Conservation (phyloP, 1,139 yeast species). For the Protomyces pachydermus region DNA sequence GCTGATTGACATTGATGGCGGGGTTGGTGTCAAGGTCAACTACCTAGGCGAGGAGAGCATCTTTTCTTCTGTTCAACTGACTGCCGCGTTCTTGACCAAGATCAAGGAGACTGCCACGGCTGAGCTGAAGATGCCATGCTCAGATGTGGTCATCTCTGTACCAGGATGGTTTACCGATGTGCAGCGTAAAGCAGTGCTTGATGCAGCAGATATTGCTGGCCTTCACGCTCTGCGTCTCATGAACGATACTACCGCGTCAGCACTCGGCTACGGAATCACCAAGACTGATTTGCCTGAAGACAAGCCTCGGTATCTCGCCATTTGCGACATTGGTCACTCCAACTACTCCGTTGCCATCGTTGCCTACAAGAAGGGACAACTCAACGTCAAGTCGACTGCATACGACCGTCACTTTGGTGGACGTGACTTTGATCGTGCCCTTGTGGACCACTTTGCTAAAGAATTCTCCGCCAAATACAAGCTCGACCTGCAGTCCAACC, state of each 20-base stretch:
- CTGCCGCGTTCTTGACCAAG: slow-evolving; percentile 92
- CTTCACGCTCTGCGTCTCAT: slow-evolving; percentile 96
- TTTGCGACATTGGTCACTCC: slow-evolving; percentile 95
- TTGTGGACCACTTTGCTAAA: slow-evolving; percentile 89
- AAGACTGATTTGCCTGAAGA: slow-evolving; percentile 92
- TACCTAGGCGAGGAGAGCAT: slow-evolving; percentile 72
- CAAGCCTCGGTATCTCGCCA: slow-evolving; percentile 82
- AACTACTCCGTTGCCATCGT: slow-evolving; percentile 87
- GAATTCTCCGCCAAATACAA: slow-evolving; percentile 88
- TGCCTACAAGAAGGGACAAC: slow-evolving; percentile 92
- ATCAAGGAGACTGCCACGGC: slow-evolving; percentile 70
- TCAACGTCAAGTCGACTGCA: slow-evolving; percentile 86
- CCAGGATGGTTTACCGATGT: slow-evolving; percentile 97
- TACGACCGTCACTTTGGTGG: slow-evolving; percentile 98
- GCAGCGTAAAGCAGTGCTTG: slow-evolving; percentile 94
- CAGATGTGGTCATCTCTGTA: slow-evolving; percentile 88
- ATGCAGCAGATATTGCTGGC: slow-evolving; percentile 93
- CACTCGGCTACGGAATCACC: slow-evolving; percentile 98
- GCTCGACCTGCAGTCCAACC: slow-evolving; percentile 82
- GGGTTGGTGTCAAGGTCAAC: slow-evolving; percentile 78
- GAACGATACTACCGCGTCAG: slow-evolving; percentile 96
- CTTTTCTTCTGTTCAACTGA: slow-evolving; percentile 81
- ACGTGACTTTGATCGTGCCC: slow-evolving; percentile 88
- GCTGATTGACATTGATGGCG: slow-evolving; percentile 61
- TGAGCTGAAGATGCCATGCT: slow-evolving; percentile 73